phyloP scores from a whole-genome alignment of 139 green algal species.

The Astrephomene gubernaculifera region DNA sequence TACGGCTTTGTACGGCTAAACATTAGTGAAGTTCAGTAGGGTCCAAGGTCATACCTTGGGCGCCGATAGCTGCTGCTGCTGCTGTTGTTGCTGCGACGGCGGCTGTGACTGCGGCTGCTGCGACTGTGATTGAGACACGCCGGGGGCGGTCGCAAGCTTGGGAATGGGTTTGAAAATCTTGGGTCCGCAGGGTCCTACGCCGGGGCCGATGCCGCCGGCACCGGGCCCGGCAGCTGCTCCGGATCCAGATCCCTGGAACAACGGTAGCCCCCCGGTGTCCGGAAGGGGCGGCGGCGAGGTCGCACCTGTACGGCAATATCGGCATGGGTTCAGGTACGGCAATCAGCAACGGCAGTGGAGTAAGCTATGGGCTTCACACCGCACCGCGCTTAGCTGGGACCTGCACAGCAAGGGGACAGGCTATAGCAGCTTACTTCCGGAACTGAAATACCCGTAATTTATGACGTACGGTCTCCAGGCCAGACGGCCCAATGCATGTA shows the following conservation, averaged over 20 bases:
- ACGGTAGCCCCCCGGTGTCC: slow-evolving; percentile 25
- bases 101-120: not conserved
- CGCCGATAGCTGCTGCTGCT: slow-evolving; percentile 21
- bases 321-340: too few species aligned
- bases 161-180: slow-evolving; percentile 36
- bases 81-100: slow-evolving; percentile 1
- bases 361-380: too few species aligned
- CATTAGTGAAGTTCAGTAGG: not conserved
- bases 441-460: too few species aligned
- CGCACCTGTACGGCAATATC: slow-evolving; percentile 1
- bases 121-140: not conserved
- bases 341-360: too few species aligned
- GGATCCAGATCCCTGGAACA: not conserved
- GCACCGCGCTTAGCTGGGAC: too few species aligned
- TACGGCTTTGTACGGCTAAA: too few species aligned
- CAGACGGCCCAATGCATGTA: too few species aligned
- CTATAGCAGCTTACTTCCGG: too few species aligned
- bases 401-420: too few species aligned
- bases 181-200: not conserved
- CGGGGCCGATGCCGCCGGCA: not conserved
- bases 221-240: not conserved
- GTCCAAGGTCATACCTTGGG: slow-evolving; percentile 20
- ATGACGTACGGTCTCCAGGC: too few species aligned
- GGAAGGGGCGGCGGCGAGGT: slow-evolving; percentile 9
- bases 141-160: not conserved